phyloP scores from a whole-genome alignment of 1,284 basidiomycete species.

The Leucocoprinus gongylophorus region DNA sequence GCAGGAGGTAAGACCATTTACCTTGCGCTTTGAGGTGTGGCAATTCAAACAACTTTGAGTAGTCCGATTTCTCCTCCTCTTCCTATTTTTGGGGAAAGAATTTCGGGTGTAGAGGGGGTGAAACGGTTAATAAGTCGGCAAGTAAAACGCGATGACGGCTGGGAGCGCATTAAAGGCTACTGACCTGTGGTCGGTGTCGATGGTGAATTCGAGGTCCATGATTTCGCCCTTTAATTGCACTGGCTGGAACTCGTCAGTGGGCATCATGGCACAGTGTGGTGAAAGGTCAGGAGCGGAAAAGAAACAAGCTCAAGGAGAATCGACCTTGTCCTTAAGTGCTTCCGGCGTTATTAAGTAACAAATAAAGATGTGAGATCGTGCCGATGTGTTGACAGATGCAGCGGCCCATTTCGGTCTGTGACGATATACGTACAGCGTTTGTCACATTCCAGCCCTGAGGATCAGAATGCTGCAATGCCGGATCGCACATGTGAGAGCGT shows the following conservation, averaged over 20 bases:
- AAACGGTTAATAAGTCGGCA: constrained; percentile 40
- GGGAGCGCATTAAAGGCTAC: constrained; percentile 19
- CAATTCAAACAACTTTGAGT: constrained; percentile 86
- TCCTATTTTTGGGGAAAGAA: constrained; percentile 41
- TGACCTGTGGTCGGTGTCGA: constrained; percentile 59
- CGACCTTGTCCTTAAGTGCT: constrained; percentile 39
- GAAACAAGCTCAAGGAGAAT: constrained; percentile 33
- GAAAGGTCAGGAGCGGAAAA: constrained; percentile 31
- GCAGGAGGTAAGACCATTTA: constrained; percentile 28
- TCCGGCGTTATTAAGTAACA: constrained; percentile 43
- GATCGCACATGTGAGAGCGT: constrained; percentile 27
- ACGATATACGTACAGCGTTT: constrained; percentile 21
- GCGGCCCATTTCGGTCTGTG: constrained; percentile 16
- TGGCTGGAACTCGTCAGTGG: constrained; percentile 37
- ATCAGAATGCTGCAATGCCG: constrained; percentile 17
- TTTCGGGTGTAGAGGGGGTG: constrained; percentile 34
- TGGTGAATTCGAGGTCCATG: constrained; percentile 61
- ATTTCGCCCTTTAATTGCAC: constrained; percentile 58
- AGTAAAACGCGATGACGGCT: constrained; percentile 23
- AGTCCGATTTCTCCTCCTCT: constrained; percentile 78
- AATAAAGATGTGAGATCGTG: constrained; percentile 29
- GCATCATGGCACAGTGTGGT: constrained; percentile 41
- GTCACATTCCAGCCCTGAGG: constrained; percentile 10
- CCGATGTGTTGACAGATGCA: constrained; percentile 28
- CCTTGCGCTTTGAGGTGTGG: constrained; percentile 89